These are phyloP conservation scores for Narthecium ossifragum DNA, from an alignment of 106 monocot genomes.

Conservation along the genomic window DNA sequence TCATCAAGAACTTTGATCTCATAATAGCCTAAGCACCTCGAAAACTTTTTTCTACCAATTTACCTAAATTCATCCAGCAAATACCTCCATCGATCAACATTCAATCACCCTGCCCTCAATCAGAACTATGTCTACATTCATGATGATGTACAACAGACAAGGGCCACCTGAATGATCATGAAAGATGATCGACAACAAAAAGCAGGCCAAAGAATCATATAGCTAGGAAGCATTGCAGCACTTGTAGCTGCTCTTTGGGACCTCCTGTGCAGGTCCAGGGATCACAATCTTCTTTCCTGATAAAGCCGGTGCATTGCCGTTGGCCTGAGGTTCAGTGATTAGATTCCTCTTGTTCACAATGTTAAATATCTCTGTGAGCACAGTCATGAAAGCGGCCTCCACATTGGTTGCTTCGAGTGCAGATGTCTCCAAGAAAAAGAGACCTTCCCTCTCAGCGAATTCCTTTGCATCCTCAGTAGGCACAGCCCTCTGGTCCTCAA, in stretches of 20 bases:
- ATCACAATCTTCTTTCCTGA: conserved; percentile 75
- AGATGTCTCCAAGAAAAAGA: conserved; percentile 96
- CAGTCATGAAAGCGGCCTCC: conserved; percentile 73
- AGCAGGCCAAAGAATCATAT: not conserved
- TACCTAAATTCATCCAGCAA: not conserved
- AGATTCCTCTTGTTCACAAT: conserved; percentile 75
- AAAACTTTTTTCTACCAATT: not conserved
- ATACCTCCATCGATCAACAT: not conserved
- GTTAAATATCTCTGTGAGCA: conserved; percentile 78
- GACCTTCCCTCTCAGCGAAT: conserved; percentile 81
- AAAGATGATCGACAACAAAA: not conserved
- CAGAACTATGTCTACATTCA: not conserved
- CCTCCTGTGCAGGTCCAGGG: conserved; percentile 82
- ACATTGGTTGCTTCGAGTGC: conserved; percentile 75
- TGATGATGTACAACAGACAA: conserved; percentile 10
- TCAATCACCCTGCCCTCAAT: not conserved
- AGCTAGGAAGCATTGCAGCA: conserved; percentile 56
- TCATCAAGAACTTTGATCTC: too few relatives aligned
- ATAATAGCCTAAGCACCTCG: too few relatives aligned
- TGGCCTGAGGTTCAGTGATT: conserved; percentile 15
- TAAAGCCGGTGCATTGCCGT: conserved; percentile 23
- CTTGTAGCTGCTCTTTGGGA: conserved; percentile 58
- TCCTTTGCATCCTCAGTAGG: conserved; percentile 74
- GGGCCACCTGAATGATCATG: not conserved
- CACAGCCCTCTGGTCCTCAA: conserved; percentile 72